These are phyloP conservation scores for Termitomyces sp. DNA, from an alignment of 768 basidiomycete species.

Conservation along the genomic window DNA sequence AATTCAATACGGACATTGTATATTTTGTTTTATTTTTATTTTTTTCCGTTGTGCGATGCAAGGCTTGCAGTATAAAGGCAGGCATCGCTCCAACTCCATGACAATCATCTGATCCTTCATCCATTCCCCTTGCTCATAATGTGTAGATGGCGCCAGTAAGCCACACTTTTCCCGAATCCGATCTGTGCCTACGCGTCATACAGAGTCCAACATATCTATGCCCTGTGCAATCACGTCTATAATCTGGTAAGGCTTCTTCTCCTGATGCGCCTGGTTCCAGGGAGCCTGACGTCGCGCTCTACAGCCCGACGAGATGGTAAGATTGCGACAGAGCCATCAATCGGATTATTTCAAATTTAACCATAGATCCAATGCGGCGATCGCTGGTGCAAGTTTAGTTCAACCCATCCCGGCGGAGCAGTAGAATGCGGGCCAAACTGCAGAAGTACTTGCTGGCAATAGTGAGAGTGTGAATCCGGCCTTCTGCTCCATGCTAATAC, in stretches of 20 bases:
- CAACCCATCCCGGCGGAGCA: constrained; percentile 39
- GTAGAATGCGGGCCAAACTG: constrained; percentile 54
- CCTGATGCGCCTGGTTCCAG: background rate
- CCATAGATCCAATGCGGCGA: constrained; percentile 61
- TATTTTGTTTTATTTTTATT: constrained; percentile 11
- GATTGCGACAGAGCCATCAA: background rate
- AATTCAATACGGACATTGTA: constrained; percentile 7
- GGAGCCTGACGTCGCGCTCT: constrained; percentile 3
- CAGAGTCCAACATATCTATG: constrained; percentile 59
- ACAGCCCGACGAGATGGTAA: constrained; percentile 59
- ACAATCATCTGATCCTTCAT: constrained; percentile 13
- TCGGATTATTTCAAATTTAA: constrained; percentile 9
- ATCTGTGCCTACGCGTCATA: constrained; percentile 12
- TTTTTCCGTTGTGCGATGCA: background rate
- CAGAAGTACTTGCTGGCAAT: constrained; percentile 66
- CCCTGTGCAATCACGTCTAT: constrained; percentile 47
- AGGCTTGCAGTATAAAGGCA: constrained; percentile 9
- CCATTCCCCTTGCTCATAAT: constrained; percentile 29
- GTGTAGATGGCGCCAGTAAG: constrained; percentile 73
- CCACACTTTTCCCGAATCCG: constrained; percentile 3
- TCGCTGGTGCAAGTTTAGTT: constrained; percentile 66
- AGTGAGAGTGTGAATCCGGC: constrained; percentile 39
- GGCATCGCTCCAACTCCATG: constrained; percentile 6
- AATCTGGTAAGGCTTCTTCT: constrained; percentile 36
- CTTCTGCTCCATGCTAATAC: constrained; percentile 13